Conservation (phyloP, 2,329 filamentous ascomycete species). For the Penicillium sp. region DNA sequence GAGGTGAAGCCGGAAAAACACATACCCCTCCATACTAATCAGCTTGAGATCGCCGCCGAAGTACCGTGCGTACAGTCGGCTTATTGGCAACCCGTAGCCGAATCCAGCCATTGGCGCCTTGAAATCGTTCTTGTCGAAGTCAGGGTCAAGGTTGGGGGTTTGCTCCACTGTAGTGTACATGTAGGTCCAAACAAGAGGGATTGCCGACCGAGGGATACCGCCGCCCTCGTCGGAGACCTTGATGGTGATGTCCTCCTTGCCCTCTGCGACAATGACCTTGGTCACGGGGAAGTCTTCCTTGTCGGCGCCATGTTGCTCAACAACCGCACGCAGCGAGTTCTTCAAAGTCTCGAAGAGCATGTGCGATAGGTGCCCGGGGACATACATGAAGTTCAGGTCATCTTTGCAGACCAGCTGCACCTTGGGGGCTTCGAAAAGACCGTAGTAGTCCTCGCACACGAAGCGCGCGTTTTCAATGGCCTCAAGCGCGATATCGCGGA, state of each 20-base stretch:
- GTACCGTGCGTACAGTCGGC: conserved; percentile 89
- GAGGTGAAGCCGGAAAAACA: conserved; percentile 17
- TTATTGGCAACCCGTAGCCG: conserved; percentile 95
- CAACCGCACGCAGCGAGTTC: conserved; percentile 94
- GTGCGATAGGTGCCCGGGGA: conserved; percentile 96
- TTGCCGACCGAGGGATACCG: conserved; percentile 87
- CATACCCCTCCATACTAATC: conserved; percentile 99
- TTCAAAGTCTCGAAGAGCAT: conserved; percentile 99
- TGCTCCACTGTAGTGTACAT: conserved; percentile 99
- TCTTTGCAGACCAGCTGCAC: conserved; percentile 95
- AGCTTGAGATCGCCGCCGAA: conserved; percentile 96
- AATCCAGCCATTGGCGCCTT: conserved; percentile 99
- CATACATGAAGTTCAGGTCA: conserved; percentile 98
- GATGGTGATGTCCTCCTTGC: conserved; percentile 98
- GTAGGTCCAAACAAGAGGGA: conserved; percentile 99
- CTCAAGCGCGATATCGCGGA: conserved; percentile 90
- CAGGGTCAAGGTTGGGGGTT: conserved; percentile 90
- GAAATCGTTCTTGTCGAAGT: conserved; percentile 99
- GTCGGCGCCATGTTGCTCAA: conserved; percentile 91
- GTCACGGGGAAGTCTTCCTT: conserved; percentile 96
- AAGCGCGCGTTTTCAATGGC: conserved; percentile 99
- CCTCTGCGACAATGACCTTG: conserved; percentile 96
- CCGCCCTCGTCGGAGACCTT: conserved; percentile 97
- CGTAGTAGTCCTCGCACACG: conserved; percentile 98
- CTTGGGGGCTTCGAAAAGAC: conserved; percentile 93